phyloP scores from a whole-genome alignment of 306 rosid genomes.

The Quercus mongolica region DNA sequence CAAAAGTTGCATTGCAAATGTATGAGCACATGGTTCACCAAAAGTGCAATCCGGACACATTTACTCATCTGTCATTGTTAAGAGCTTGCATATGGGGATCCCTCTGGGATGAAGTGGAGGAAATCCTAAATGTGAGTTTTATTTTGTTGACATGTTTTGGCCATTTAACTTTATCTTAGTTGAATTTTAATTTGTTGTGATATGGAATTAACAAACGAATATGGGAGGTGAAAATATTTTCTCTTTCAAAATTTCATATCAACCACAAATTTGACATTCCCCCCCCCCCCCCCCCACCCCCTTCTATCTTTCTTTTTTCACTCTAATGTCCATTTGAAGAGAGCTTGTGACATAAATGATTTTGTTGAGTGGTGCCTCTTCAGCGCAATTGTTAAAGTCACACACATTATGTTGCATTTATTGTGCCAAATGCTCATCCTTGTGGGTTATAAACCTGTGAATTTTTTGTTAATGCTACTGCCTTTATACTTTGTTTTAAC shows the following conservation, averaged over 20 bases:
- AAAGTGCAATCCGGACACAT: slow-evolving; percentile 59
- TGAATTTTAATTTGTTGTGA: not conserved
- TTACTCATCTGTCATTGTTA: slow-evolving; percentile 60
- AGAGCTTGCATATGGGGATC: slow-evolving; percentile 75
- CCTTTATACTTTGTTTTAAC: not conserved
- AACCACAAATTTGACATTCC: not conserved
- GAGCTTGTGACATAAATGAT: not conserved
- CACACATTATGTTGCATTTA: too few relatives aligned
- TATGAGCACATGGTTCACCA: slow-evolving; percentile 79
- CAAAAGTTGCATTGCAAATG: slow-evolving; percentile 73
- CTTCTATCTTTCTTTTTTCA: not conserved
- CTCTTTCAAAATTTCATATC: too few relatives aligned
- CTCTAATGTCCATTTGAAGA: not conserved
- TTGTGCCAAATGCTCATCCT: too few relatives aligned
- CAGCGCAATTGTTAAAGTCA: too few relatives aligned
- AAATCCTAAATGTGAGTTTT: slow-evolving; percentile 60
- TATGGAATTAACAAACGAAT: not conserved
- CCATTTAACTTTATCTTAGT: not conserved
- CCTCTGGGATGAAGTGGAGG: slow-evolving; percentile 70
- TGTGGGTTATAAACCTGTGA: not conserved
- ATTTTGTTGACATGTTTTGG: not conserved
- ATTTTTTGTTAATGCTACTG: not conserved
- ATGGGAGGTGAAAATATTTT: too few relatives aligned
- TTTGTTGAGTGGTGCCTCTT: not conserved
- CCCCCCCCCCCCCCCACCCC: not conserved